Base-by-base conservation (phyloP, 305 asterid species). In the Euphrasia arctica region DNA sequence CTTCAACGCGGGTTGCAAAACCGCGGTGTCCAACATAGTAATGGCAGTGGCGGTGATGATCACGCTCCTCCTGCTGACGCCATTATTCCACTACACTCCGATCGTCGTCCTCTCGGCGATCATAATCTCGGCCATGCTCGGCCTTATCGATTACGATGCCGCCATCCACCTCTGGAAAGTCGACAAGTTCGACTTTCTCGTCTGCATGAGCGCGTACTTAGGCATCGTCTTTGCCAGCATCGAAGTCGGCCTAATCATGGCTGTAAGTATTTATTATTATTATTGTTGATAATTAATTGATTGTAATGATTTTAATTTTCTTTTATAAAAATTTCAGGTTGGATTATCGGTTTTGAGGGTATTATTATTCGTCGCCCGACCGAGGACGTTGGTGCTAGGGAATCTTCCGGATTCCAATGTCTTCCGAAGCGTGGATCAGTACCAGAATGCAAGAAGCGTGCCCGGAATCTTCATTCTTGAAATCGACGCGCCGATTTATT, bases 1-100 rank as follows among this genome's bases (percentile, higher is more conserved):
- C 83, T 87, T 88, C 79, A 93, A 90, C 15, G 96, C 99, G 1
- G 99, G 99, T n/a, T 93, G 99, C 76, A 93, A 93, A 47, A 90
- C 95, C 0, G 99, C 99, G 25, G 94, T 93, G 9, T 90, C 99
- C 0, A 93, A 93, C 83, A 86, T 93, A 2, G 92, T 90, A 57
- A 93, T 93, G 99, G 99, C 99, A 2, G 13, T 93, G 0, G 90
- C 97, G 1, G 96, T 93, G 43, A 83, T 88, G 99, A 60, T 91
- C 11, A 86, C 95, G 4, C 54, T 93, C 66, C 57, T 93, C 13
- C 64, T 88, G 41, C 81, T 93, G 2, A 90, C 97, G 0, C 99
- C 99, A 0, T 49, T 93, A 55, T 90, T 93, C 70, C 92, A 88
- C 54, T 90, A 83, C 90, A 93, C 97, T 2, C 99, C 99, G 0